Evolutionary conservation across 2,329 filamentous ascomycete genomes (phyloP).

Genomic region (Colletotrichum salicis): DNA sequence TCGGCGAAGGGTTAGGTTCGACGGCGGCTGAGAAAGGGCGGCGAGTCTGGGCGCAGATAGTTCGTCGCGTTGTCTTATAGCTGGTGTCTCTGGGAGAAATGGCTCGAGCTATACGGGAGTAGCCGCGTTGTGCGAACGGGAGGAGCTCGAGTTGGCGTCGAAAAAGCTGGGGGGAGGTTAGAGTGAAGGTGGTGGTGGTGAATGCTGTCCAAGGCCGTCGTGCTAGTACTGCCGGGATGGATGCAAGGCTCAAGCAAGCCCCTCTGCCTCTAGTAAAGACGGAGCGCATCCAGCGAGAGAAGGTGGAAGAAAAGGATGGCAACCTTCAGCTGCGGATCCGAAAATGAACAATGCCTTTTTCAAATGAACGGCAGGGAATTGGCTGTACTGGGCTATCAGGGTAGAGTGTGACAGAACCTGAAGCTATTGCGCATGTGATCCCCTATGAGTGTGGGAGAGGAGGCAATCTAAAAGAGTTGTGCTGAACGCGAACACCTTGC

Average conservation of each 20-base stretch:
- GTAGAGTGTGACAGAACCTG: not conserved
- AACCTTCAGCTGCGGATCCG: conserved; percentile 1
- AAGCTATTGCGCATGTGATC: conserved; percentile 7
- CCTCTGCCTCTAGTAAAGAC: conserved; percentile 23
- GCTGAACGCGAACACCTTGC: not conserved
- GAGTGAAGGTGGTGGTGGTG: not conserved
- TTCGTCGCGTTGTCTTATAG: conserved; percentile 30
- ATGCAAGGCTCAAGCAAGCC: conserved; percentile 35
- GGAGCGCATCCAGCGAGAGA: conserved; percentile 32
- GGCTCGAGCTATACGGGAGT: conserved; percentile 20
- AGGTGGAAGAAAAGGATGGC: conserved; percentile 16
- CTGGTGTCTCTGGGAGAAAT: not conserved
- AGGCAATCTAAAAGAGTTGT: not conserved
- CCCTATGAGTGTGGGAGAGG: not conserved
- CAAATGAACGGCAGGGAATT: conserved; percentile 19
- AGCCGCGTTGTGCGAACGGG: conserved; percentile 27
- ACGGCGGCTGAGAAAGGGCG: not conserved
- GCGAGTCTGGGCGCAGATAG: conserved; percentile 2
- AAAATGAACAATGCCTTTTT: conserved; percentile 5
- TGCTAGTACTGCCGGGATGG: conserved; percentile 23
- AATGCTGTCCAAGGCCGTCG: conserved; percentile 19
- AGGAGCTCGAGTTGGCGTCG: conserved; percentile 15
- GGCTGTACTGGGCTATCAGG: conserved; percentile 1
- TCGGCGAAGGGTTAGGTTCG: conserved; percentile 2
- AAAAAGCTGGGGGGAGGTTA: conserved; percentile 14